Base-by-base conservation (phyloP, 2,329 filamentous ascomycete genomes). In the Pseudogymnoascus sp. region DNA sequence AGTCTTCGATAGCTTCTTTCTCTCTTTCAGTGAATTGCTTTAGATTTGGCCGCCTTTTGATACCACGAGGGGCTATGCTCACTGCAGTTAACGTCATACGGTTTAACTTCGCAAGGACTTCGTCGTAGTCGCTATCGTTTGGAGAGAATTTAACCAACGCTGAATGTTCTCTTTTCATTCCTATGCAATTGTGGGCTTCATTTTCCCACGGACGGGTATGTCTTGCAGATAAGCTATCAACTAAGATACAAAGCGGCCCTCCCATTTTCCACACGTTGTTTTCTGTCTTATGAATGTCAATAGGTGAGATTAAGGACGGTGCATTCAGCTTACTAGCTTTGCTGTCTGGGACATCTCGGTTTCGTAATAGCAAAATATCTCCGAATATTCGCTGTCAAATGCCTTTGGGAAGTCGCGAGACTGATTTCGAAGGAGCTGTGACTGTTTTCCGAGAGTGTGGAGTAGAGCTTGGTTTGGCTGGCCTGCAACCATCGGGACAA, bases 331-430 rank as follows among this genome's bases (percentile, higher is more conserved):
- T 33, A 63, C 62, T n/a, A 25, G 25, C n/a, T 54, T 36, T 12
- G 63, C 62, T 2, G 63, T 64, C 30, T n/a, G 60, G 6, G 63
- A 65, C 54, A 30, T 22, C 20, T 58, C 39, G 2, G 63, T 65
- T 58, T 65, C 63, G 37, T 64, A 64, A 33, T 64, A 64, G 33
- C 43, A 65, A 9, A 60, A 37, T 18, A 65, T 60, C 20, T 60
- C 50, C 6, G 57, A 60, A 30, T 62, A 58, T 35, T 37, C 38
- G 11, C 35, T 58, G 9, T 33, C 30, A 25, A 65, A 64, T 30
- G 30, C 60, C 37, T 57, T 47, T 8, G 37, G 39, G 36, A 65
- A 65, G 18, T 47, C 38, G 3, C 37, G 28, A 18, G 16, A 28
- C 16, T 60, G 60, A 18, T 39, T 33, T 2, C 58, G 54, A 37